Conservation (phyloP, 2,329 filamentous ascomycete genomes). For the Exophiala viscosa region DNA sequence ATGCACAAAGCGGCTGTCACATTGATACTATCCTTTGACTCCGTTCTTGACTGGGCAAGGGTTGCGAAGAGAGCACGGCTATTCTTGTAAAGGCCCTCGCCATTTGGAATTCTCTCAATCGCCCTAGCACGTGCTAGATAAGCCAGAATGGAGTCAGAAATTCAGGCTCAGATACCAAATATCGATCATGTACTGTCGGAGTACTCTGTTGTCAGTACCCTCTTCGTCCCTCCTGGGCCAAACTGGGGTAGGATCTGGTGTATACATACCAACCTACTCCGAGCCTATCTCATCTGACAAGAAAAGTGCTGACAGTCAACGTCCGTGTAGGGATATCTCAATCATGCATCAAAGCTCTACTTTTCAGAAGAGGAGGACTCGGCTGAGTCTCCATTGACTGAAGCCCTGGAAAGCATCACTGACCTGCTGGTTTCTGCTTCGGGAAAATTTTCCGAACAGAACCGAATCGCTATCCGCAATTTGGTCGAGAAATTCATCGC, state of each 20-base stretch:
- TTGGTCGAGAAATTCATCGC: constrained; percentile 88
- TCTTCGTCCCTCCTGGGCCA: neutral
- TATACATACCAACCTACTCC: neutral
- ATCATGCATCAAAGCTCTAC: constrained; percentile 84
- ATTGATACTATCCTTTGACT: neutral
- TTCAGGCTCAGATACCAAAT: constrained; percentile 76
- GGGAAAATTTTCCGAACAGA: constrained; percentile 67
- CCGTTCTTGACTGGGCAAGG: neutral
- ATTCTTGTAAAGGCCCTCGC: neutral
- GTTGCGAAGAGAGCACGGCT: neutral
- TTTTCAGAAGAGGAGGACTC: constrained; percentile 66
- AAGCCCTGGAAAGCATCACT: constrained; percentile 81
- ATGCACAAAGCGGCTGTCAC: neutral
- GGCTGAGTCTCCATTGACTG: constrained; percentile 70
- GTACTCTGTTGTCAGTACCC: constrained; percentile 65
- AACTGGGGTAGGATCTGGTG: neutral
- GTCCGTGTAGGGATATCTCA: constrained; percentile 67
- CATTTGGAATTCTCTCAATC: neutral
- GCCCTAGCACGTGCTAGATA: neutral
- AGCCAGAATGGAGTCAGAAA: constrained; percentile 74
- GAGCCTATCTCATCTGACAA: neutral
- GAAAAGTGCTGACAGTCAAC: constrained; percentile 7
- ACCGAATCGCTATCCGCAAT: constrained; percentile 73
- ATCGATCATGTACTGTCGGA: constrained; percentile 86
- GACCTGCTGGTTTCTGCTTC: constrained; percentile 91